Base-by-base conservation (phyloP, 1,284 basidiomycete genomes). In the Apiotrichum porosum region DNA sequence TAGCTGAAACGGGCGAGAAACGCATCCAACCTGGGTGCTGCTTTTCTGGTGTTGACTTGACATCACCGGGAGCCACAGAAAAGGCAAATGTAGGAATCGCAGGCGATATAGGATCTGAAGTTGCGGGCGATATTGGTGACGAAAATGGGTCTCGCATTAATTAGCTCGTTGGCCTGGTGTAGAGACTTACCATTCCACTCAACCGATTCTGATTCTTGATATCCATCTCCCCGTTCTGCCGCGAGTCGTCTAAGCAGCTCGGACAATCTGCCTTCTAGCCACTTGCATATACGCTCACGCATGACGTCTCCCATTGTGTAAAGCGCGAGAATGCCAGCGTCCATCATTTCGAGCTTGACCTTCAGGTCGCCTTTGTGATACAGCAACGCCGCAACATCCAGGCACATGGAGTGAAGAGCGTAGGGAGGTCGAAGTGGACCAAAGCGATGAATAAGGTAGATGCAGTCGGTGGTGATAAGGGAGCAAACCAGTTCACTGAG, bases 231-330 rank as follows among this genome's bases (percentile, higher is more conserved):
- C 23, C 60, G 37, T 22, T 58, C 61, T 18, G 37, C 49, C 6
- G 54, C 63, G 33, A 64, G 47, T 4, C 33, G 42, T 0, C 35
- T 28, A 21, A 67, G 54, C 21, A 66, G 39, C 33, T 65, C 62
- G 0, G 46, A 58, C 19, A 71, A 26, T 21, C 62, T 42, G 2
- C 65, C 63, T 35, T 68, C 65, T 56, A 79, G 52, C 78, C 79
- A 50, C 65, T 76, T 44, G 69, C 75, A 58, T 61, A 79, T 45
- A 65, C 74, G 17, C 72, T 77, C 68, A 35, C 55, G 8, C 65
- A 79, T 51, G 62, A 74, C 57, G 55, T 72, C 57, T 39, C 66
- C 36, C 54, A 68, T 57, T 6, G 54, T 51, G 54, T 66, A 63
- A 28, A 67, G 42, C 35, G 60, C 52, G 42, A 61, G 54, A 17